Conservation (phyloP, 78 protist genomes). For the Dictyostelium intermedium region DNA sequence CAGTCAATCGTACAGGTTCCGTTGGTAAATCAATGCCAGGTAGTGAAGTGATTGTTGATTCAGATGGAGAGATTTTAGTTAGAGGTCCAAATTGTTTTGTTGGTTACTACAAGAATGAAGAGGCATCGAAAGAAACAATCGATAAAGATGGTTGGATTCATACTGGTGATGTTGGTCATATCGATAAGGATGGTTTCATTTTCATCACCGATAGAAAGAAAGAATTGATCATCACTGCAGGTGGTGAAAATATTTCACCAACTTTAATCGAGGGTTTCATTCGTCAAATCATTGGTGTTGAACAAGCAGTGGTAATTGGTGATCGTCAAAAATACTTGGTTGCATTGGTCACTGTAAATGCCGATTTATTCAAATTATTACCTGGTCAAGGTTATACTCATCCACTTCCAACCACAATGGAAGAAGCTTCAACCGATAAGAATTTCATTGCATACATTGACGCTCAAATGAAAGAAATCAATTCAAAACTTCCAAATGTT, state of each 20-base stretch:
- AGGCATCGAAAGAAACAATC: constrained; percentile 78
- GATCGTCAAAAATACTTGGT: constrained; percentile 83
- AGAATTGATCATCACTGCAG: constrained; percentile 95
- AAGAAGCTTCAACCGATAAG: constrained; percentile 45
- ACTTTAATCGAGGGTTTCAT: constrained; percentile 85
- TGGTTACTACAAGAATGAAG: constrained; percentile 76
- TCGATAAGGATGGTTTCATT: constrained; percentile 79
- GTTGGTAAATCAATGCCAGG: constrained; percentile 81
- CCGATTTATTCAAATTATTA: neutral
- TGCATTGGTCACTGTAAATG: constrained; percentile 42
- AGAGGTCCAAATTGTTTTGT: constrained; percentile 82
- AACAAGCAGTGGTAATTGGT: constrained; percentile 82
- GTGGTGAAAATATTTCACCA: constrained; percentile 96
- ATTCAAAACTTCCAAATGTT: constrained; percentile 70
- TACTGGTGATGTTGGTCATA: constrained; percentile 90
- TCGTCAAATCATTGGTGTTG: constrained; percentile 54
- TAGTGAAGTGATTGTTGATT: constrained; percentile 41
- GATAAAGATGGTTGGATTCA: constrained; percentile 92
- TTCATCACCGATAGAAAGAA: constrained; percentile 91
- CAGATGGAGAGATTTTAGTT: constrained; percentile 73
- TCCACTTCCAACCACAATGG: constrained; percentile 39
- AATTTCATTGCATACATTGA: constrained; percentile 28
- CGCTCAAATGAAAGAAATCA: constrained; percentile 47
- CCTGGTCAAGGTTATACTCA: constrained; percentile 8
- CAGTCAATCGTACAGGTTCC: constrained; percentile 56